Percentiles rank a stretch among this genome's conserved stretches.
Conservation (phyloP, 805 yeast species). For the Metschnikowia corniflorae region DNA sequence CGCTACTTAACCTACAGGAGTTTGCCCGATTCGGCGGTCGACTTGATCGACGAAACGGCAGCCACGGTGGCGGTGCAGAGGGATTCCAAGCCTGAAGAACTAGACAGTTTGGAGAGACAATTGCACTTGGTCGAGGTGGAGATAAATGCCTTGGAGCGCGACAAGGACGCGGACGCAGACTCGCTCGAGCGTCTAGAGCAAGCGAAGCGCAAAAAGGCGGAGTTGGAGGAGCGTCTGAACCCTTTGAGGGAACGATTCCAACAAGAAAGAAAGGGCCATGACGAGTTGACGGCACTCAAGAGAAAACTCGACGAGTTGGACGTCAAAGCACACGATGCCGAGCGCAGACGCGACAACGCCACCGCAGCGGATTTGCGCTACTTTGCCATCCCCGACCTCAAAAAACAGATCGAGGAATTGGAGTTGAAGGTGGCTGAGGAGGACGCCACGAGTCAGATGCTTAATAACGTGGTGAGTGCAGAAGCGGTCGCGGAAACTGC, state of each 20-base stretch:
- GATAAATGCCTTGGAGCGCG: slow-evolving; percentile 95
- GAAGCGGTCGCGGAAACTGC: slow-evolving; percentile 96
- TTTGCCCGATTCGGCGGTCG: slow-evolving; percentile 96
- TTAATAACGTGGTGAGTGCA: slow-evolving; percentile 82
- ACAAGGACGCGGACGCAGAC: slow-evolving; percentile 74
- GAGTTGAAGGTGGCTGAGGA: slow-evolving; percentile 79
- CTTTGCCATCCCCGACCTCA: slow-evolving; percentile 94
- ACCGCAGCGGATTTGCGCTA: slow-evolving; percentile 95
- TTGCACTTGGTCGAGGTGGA: slow-evolving; percentile 90
- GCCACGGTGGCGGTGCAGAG: slow-evolving; percentile 97
- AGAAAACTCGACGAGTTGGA: slow-evolving; percentile 89
- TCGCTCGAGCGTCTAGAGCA: slow-evolving; percentile 81
- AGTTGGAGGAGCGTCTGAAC: slow-evolving; percentile 75
- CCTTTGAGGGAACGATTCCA: slow-evolving; percentile 84
- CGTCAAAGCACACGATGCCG: slow-evolving; percentile 92
- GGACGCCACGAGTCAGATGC: slow-evolving; percentile 61
- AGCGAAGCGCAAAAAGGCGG: slow-evolving; percentile 77
- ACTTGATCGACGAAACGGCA: slow-evolving; percentile 91
- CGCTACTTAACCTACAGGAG: slow-evolving; percentile 93
- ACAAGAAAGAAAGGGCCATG: slow-evolving; percentile 88
- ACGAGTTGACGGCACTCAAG: slow-evolving; percentile 83
- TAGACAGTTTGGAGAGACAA: slow-evolving; percentile 91
- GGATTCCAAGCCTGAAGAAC: slow-evolving; percentile 95
- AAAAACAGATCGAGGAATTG: slow-evolving; percentile 67
- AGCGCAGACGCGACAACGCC: slow-evolving; percentile 91